Base-by-base conservation (phyloP, 1,139 yeast genomes). In the Scheffersomyces parashehatae region DNA sequence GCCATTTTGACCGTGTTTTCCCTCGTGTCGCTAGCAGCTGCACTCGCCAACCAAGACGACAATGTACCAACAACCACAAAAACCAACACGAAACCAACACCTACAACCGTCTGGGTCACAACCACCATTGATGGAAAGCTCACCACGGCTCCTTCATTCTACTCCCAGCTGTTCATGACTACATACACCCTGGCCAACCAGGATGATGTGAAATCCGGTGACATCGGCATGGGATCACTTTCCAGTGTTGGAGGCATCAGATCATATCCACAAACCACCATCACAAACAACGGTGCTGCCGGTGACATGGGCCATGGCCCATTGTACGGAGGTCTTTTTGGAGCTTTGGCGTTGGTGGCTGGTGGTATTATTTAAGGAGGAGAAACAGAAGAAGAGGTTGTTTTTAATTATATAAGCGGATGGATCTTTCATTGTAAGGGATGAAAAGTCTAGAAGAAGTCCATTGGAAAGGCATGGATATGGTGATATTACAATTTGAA, bases 191-290 rank as follows among this genome's bases (percentile, higher is more conserved):
- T 48, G 2, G 62, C 65, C 1, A 50, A 52, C n/a, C 49, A 59
- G 2, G 58, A 51, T 12, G 51, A 46, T 8, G 59, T 53, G 1
- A 35, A 44, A 6, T 54, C 69, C 1, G 79, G 78, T 1, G 47
- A 52, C 3, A 54, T 72, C 28, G 79, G 79, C 0, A 49, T 74
- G 45, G 79, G 77, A 2, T 51, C 67, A 4, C 45, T 64, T 11
- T 53, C 63, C 20, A 73, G 72, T 1, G 67, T 69, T 9, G 79
- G 78, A 4, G 62, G 53, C 0, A 45, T 66, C 24, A 64, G 73
- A 46, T 50, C 66, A 2, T 74, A 74, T 48, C 49, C 50, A 2
- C 59, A 59, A 41, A 59, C 66, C 11, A 69, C 75, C n/a, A 31
- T 31, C 1, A 49, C 64, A 7, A 47, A 45, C 16, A 51, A 41